phyloP scores from a whole-genome alignment of 2,329 filamentous ascomycete genomes.

The Paecilomyces sp. region DNA sequence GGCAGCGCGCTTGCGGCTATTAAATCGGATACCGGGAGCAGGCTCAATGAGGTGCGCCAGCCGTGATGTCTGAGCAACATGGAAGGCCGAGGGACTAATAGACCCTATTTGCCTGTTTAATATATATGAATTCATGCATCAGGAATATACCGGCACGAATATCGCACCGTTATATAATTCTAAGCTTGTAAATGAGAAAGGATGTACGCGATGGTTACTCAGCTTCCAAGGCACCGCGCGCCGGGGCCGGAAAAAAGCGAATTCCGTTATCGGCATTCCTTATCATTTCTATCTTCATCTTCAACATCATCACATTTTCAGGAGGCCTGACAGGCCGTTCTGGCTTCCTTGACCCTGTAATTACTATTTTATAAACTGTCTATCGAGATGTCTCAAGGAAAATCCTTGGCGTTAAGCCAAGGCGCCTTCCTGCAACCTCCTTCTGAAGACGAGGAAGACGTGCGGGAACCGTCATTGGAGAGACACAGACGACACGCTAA shows the following conservation, averaged over 20 bases:
- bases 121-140: conserved; percentile 71
- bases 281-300: neutral
- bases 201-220: neutral
- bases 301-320: neutral
- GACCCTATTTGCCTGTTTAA: conserved; percentile 69
- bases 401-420: conserved; percentile 13
- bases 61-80: conserved; percentile 57
- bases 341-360: neutral
- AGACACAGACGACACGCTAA: conserved; percentile 33
- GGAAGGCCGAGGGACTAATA: conserved; percentile 56
- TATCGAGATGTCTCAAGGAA: conserved; percentile 14
- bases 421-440: conserved; percentile 10
- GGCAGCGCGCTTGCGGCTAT: conserved; percentile 45
- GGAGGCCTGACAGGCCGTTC: neutral
- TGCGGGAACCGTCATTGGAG: conserved; percentile 4
- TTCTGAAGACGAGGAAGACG: conserved; percentile 5
- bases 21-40: conserved; percentile 61
- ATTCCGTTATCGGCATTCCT: neutral
- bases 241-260: neutral
- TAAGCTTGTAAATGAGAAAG: neutral
- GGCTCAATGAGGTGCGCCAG: conserved; percentile 64
- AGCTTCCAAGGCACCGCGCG: neutral
- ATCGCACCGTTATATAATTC: neutral
- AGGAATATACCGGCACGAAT: conserved; percentile 1
- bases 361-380: conserved; percentile 1